Evolutionary conservation across 2,329 filamentous ascomycete species (phyloP).

Genomic region (Fusarium udum): DNA sequence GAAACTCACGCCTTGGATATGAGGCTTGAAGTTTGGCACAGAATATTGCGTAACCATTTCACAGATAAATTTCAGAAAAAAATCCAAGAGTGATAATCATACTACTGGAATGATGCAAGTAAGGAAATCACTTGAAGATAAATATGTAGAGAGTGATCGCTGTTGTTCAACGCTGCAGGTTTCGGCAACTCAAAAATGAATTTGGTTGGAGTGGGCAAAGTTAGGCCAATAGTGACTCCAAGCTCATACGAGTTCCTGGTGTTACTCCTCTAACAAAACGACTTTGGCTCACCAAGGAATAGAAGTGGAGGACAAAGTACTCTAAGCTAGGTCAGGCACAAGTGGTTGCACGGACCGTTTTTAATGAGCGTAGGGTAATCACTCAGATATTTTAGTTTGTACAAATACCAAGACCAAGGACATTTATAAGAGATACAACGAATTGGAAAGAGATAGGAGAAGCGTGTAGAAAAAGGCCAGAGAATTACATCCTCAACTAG

Average conservation of each 20-base stretch:
- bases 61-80: too few species aligned
- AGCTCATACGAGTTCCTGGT: accelerated
- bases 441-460: background rate
- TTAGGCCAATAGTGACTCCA: background rate
- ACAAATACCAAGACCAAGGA: background rate
- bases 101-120: background rate
- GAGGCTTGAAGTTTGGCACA: background rate
- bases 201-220: background rate
- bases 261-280: background rate
- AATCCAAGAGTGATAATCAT: too few species aligned
- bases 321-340: accelerated
- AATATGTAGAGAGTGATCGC: background rate
- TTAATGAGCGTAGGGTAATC: background rate
- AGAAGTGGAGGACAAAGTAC: accelerated
- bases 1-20: background rate
- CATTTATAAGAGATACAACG: background rate
- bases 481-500: accelerated
- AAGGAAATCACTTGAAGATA: accelerated
- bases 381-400: too few species aligned
- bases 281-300: accelerated
- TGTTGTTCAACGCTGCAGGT: too few species aligned
- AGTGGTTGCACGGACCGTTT: accelerated
- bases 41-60: accelerated
- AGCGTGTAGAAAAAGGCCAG: accelerated
- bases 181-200: too few species aligned